phyloP scores from a whole-genome alignment of 2,329 filamentous ascomycete species.

The Neofusicoccum parvum region DNA sequence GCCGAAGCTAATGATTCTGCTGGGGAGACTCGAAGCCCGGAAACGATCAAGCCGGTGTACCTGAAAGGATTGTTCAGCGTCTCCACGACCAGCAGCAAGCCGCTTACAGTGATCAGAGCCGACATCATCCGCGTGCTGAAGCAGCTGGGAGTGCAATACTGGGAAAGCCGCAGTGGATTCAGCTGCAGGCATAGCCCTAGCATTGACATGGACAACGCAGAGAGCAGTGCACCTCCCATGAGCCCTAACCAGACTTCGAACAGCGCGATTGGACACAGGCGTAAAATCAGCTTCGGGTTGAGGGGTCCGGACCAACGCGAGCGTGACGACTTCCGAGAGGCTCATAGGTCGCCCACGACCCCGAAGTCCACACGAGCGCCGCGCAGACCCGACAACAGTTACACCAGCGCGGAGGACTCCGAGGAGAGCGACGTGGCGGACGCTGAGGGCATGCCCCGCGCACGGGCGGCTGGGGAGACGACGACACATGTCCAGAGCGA shows the following conservation, averaged over 20 bases:
- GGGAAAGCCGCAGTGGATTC: conserved; percentile 92
- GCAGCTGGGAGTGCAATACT: conserved; percentile 86
- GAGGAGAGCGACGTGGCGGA: conserved; percentile 70
- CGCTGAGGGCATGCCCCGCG: conserved; percentile 38
- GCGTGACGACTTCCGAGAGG: conserved; percentile 70
- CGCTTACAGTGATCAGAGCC: conserved; percentile 78
- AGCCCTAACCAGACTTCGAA: conserved; percentile 29
- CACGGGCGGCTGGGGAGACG: conserved; percentile 74
- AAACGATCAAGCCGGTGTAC: conserved; percentile 89
- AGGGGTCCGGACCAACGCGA: conserved; percentile 62
- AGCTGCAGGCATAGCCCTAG: conserved; percentile 85
- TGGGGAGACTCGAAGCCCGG: conserved; percentile 56
- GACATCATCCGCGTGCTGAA: conserved; percentile 90
- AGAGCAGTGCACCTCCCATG: conserved; percentile 46
- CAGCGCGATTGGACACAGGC: conserved; percentile 60
- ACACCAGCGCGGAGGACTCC: conserved; percentile 84
- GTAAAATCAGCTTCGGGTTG: conserved; percentile 81
- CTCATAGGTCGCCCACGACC: conserved; percentile 55
- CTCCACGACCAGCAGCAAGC: conserved; percentile 91
- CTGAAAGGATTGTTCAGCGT: conserved; percentile 97
- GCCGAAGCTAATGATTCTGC: conserved; percentile 57
- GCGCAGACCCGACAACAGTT: conserved; percentile 65
- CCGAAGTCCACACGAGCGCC: conserved; percentile 50
- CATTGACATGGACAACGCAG: conserved; percentile 77
- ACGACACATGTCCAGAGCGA: conserved; percentile 91